Evolutionary conservation across 106 monocot genomes (phyloP).

Genomic region (Dendrobium catenatum): DNA sequence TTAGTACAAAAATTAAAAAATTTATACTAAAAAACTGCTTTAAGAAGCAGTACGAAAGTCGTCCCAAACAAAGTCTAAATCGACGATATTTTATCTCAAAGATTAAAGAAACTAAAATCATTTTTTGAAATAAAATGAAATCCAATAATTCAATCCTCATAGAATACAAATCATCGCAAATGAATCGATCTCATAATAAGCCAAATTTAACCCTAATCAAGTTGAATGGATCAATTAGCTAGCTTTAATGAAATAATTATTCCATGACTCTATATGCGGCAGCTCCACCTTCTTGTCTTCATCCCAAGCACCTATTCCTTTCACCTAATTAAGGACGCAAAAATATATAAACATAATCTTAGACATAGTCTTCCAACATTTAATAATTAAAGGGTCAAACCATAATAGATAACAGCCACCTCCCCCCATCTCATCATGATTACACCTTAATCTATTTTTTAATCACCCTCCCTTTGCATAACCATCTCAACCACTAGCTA

Average conservation of each 20-base stretch:
- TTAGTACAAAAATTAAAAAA: no score
- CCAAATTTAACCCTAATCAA: background rate
- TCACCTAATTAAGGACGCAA: background rate
- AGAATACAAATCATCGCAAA: background rate
- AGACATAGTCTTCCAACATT: background rate
- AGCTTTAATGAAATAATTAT: background rate
- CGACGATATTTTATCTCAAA: no score
- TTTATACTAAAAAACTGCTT: no score
- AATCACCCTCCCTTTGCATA: background rate
- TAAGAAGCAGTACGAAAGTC: no score
- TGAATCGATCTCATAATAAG: background rate
- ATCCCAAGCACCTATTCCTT: background rate
- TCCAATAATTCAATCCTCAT: background rate
- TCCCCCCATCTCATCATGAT: conserved; percentile 1
- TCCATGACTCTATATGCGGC: background rate
- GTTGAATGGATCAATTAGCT: background rate
- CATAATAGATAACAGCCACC: background rate
- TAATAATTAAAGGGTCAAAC: background rate
- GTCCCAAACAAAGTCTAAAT: no score
- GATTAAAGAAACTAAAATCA: background rate
- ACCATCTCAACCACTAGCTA: background rate
- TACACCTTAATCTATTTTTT: background rate
- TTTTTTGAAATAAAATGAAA: background rate
- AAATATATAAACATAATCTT: background rate
- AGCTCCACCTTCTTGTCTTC: background rate